Evolutionary conservation across 176 grass and related monocot species (phyloP), one percentile per base, ranked within the genome.

Genomic region (Puya raimondii): DNA sequence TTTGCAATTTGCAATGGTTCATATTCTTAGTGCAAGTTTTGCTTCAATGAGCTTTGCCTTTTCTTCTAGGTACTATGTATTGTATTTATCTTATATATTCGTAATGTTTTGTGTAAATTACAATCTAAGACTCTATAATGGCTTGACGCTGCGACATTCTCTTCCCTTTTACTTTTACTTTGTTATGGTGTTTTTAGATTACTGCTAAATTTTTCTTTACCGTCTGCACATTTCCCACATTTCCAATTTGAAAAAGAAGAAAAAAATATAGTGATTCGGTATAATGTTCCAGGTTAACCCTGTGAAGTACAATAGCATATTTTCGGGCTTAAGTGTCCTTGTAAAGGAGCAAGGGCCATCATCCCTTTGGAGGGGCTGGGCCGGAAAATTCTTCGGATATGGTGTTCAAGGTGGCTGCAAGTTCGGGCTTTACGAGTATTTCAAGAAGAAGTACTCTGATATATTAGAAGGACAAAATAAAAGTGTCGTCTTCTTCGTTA

Each of bases 341-440:
- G 84, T 97, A 13, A 90, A 78, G 80, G 93, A 97, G 81, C 84
- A 97, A 51, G 94, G 94, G 10, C 74, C 82, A 21, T 87, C 82
- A 14, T 97, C 89, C 2, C 94, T 97, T 72, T 92, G 89, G 94
- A 86, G 94, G 83, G 94, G 94, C 17, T 78, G 89, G 89, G 84
- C 81, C 12, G 89, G 94, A 4, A 92, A 92, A 65, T 82, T 97
- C 12, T 92, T 85, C 33, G 94, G 94, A 4, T 92, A 97, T 65
- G 94, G 89, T 53, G 78, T 82, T 66, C 94, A 97, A 86, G 94
- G 94, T 13, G 86, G 89, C 26, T 92, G 79, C 80, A 92, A 71
- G 76, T 97, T 97, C 74, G 89, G 94, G n/a, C 78, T 97, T 49
- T 92, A 92, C 65, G 89, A 97, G 68, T 97, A 88, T 72, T 97